Percentiles rank a stretch among this genome's conserved stretches.
phyloP scores from a whole-genome alignment of 2,329 filamentous ascomycete species.

The Cryphonectria parasitica region DNA sequence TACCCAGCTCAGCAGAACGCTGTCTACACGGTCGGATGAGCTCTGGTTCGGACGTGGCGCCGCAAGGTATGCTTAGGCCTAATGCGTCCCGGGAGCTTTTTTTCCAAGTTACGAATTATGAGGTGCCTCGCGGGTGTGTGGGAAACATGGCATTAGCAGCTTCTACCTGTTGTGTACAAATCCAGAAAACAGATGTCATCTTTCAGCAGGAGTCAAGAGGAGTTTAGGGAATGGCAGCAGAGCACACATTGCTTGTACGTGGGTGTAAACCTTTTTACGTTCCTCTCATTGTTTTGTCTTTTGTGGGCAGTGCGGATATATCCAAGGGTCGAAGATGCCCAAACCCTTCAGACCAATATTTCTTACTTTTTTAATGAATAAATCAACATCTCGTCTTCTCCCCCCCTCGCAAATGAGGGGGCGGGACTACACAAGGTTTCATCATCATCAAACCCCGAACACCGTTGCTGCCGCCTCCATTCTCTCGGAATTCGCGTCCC shows the following conservation, averaged over 20 bases:
- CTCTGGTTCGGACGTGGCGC: slow-evolving; percentile 37
- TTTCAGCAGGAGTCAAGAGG: not conserved
- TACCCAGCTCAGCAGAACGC: slow-evolving; percentile 39
- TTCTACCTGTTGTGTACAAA: slow-evolving; percentile 9
- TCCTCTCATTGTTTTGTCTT: not conserved
- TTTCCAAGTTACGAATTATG: not conserved
- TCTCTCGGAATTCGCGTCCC: not conserved
- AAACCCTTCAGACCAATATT: not conserved
- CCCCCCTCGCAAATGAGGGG: not conserved
- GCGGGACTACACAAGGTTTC: not conserved
- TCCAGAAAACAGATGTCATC: not conserved
- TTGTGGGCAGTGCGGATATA: slow-evolving; percentile 1
- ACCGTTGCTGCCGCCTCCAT: not conserved
- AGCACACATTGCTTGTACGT: not conserved
- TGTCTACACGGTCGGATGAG: slow-evolving; percentile 49
- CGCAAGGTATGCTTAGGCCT: slow-evolving; percentile 30
- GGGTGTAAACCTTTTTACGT: not conserved
- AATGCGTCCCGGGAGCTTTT: not conserved
- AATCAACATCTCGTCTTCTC: not conserved
- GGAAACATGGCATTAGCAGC: not conserved
- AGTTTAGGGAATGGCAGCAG: not conserved
- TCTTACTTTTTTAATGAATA: slow-evolving; percentile 10
- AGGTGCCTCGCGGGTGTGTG: not conserved
- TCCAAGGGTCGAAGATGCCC: not conserved
- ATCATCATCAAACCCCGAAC: not conserved